A percentile compares a stretch with the other conserved stretches of the same genome.
These are phyloP conservation scores for Calonectria pseudoreteaudii DNA, from an alignment of 2,329 filamentous ascomycete genomes.

Conservation along the genomic window DNA sequence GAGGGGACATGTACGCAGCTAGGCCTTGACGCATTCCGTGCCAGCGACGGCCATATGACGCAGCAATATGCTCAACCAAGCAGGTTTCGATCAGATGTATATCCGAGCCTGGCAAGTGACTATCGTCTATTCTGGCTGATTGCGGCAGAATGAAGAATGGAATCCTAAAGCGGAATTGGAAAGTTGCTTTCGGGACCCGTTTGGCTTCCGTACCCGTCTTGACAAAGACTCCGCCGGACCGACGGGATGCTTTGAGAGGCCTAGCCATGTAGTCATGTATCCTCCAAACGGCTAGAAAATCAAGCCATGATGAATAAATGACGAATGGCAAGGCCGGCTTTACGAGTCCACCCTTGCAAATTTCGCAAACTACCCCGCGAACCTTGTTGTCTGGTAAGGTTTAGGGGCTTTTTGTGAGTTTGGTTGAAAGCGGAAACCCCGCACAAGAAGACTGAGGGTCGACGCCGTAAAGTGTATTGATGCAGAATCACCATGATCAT, in stretches of 20 bases:
- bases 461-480: too few species aligned
- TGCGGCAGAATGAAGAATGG: background rate
- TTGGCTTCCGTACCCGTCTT: background rate
- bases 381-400: background rate
- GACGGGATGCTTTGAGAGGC: background rate
- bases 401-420: background rate
- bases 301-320: background rate
- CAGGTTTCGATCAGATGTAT: background rate
- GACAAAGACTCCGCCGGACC: background rate
- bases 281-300: background rate
- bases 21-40: too few species aligned
- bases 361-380: background rate
- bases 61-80: too few species aligned
- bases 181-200: background rate
- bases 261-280: background rate
- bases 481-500: background rate
- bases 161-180: background rate
- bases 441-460: background rate
- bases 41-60: too few species aligned
- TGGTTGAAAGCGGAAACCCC: background rate
- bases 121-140: background rate
- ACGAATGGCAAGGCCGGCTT: background rate
- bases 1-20: too few species aligned
- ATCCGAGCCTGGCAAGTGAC: background rate
- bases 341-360: background rate